A percentile compares a stretch with the other conserved stretches of the same genome.
These are phyloP conservation scores for Linnemannia zychae DNA, from an alignment of 192 early-diverging fungal genomes.

Conservation along the genomic window DNA sequence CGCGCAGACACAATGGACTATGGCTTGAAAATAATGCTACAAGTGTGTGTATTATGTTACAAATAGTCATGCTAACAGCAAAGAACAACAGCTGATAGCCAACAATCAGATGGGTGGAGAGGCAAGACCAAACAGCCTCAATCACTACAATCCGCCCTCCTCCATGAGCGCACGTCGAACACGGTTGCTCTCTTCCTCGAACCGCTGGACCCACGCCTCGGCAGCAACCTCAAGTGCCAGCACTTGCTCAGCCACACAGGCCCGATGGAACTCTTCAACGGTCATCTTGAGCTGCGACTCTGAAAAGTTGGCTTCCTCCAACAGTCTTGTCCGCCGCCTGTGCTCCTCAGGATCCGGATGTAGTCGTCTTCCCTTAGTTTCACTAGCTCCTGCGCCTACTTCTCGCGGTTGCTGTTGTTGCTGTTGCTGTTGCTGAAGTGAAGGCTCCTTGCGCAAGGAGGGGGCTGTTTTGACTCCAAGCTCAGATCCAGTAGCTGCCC, in stretches of 20 bases:
- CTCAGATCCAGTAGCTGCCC: background rate
- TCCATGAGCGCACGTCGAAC: constrained; percentile 30
- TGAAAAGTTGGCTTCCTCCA: constrained; percentile 5
- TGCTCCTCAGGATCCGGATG: constrained; percentile 13
- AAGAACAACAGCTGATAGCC: no score
- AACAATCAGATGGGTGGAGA: no score
- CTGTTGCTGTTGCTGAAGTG: background rate
- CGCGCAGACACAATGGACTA: no score
- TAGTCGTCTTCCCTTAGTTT: background rate
- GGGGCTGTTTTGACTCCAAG: background rate
- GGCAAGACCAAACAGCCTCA: background rate
- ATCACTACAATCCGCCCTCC: background rate
- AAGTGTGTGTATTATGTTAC: no score
- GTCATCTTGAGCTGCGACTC: constrained; percentile 19
- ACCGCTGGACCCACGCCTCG: constrained; percentile 38
- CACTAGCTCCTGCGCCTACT: background rate
- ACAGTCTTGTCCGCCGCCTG: constrained; percentile 3
- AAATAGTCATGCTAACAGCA: no score
- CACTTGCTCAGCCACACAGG: constrained; percentile 20
- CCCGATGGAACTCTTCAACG: constrained; percentile 46
- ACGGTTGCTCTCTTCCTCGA: constrained; percentile 40
- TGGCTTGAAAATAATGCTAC: no score
- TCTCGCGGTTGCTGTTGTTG: background rate
- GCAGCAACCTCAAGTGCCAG: constrained; percentile 29
- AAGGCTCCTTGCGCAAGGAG: background rate